Evolutionary conservation across 352 stramenopile genomes (phyloP).

Genomic region (Thalassiosira ordinaria): DNA sequence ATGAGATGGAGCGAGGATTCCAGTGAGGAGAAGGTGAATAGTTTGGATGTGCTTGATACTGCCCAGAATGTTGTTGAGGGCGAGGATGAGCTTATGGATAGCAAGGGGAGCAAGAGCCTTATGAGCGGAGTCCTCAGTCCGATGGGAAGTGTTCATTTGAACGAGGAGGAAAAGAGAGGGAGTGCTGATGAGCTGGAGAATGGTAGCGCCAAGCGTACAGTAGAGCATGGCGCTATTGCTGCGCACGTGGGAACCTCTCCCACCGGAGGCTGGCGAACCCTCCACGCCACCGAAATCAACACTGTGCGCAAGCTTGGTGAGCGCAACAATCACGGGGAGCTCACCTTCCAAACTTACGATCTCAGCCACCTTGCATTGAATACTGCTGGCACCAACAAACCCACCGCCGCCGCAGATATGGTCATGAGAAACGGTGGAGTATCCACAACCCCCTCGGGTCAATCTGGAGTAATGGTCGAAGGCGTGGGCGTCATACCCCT

Average conservation of each 20-base stretch:
- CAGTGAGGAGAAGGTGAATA: constrained; percentile 19
- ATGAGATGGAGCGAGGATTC: constrained; percentile 8
- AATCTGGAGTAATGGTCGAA: neutral
- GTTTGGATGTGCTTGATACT: constrained; percentile 5
- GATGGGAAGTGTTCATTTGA: neutral
- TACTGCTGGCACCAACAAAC: neutral
- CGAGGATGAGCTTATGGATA: neutral
- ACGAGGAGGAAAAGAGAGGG: constrained; percentile 3
- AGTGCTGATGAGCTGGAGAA: neutral
- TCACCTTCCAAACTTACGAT: constrained; percentile 52
- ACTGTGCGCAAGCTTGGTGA: constrained; percentile 17
- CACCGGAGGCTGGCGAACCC: constrained; percentile 14
- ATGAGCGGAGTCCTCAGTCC: neutral
- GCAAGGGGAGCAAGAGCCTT: neutral
- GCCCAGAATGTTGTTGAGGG: neutral
- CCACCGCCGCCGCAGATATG: too few relatives aligned
- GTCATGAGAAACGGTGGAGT: too few relatives aligned
- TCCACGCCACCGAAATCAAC: constrained; percentile 8
- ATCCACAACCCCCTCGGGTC: too few relatives aligned
- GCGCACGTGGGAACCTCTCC: neutral
- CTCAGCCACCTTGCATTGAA: constrained; percentile 28
- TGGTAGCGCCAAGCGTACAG: too few relatives aligned
- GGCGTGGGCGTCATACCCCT: neutral
- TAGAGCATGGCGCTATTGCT: neutral
- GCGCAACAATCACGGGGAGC: constrained; percentile 15